Conservation (phyloP, 2,329 filamentous ascomycete genomes). For the Sphaerulina vaccinii region DNA sequence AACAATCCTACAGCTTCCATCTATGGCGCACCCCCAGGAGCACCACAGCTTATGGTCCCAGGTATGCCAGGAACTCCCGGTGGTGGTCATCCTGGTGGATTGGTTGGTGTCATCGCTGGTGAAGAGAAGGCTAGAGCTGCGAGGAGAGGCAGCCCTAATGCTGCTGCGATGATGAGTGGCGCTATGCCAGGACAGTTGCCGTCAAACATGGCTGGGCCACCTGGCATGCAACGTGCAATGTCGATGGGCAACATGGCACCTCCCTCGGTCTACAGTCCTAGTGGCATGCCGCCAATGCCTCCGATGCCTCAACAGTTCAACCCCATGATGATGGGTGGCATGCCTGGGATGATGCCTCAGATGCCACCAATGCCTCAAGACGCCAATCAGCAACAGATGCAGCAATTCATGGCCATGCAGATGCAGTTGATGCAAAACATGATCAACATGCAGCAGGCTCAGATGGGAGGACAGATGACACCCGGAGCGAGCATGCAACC, state of each 20-base stretch:
- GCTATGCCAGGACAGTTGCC: constrained; percentile 32
- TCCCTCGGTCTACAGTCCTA: constrained; percentile 30
- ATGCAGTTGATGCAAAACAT: constrained; percentile 43
- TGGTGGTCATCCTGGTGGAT: constrained; percentile 65
- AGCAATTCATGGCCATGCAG: constrained; percentile 42
- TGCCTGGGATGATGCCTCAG: constrained; percentile 27
- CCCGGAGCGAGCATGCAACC: constrained; percentile 12
- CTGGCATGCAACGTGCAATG: constrained; percentile 35
- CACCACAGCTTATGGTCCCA: constrained; percentile 18
- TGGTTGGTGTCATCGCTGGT: constrained; percentile 83
- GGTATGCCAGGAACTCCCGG: neutral
- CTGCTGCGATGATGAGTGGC: constrained; percentile 34
- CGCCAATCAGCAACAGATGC: constrained; percentile 35
- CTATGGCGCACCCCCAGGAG: constrained; percentile 37
- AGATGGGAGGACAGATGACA: constrained; percentile 26
- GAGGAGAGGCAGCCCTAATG: constrained; percentile 73
- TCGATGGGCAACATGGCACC: constrained; percentile 36
- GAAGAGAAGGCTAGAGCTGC: constrained; percentile 78
- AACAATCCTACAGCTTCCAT: constrained; percentile 42
- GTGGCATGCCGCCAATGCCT: constrained; percentile 29
- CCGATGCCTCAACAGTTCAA: constrained; percentile 30
- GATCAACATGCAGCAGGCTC: constrained; percentile 39
- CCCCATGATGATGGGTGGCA: constrained; percentile 23
- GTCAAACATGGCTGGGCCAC: constrained; percentile 32
- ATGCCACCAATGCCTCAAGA: constrained; percentile 26